phyloP scores from a whole-genome alignment of 768 basidiomycete species.

The Melanogaster broomeanus region DNA sequence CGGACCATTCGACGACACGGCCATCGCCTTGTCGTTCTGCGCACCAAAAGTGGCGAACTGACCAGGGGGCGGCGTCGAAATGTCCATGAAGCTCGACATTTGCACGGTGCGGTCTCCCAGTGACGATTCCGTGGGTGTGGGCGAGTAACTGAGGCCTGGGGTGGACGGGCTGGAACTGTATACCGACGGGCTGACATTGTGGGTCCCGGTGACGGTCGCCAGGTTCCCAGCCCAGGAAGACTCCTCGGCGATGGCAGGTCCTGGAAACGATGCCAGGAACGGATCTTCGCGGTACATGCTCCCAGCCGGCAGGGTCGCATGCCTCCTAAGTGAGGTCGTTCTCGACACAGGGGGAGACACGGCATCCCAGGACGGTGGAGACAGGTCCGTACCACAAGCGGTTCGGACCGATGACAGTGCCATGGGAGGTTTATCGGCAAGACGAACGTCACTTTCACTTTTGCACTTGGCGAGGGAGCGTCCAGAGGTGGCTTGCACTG shows the following conservation, averaged over 20 bases:
- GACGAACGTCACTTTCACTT: constrained; percentile 47
- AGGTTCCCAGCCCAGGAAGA: background rate
- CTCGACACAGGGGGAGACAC: constrained; percentile 16
- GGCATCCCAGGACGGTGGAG: background rate
- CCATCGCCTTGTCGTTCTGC: constrained; percentile 38
- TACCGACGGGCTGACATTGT: constrained; percentile 25
- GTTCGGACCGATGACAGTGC: background rate
- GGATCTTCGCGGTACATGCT: constrained; percentile 24
- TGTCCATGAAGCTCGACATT: constrained; percentile 54
- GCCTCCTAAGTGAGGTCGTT: constrained; percentile 37
- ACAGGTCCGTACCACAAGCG: constrained; percentile 1
- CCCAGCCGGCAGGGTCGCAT: constrained; percentile 44
- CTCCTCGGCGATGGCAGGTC: background rate
- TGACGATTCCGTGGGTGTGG: constrained; percentile 59
- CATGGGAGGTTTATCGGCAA: constrained; percentile 1
- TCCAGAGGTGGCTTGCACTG: constrained; percentile 31
- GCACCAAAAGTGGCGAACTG: constrained; percentile 38
- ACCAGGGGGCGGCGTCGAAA: constrained; percentile 34
- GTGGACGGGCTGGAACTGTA: constrained; percentile 47
- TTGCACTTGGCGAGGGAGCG: constrained; percentile 50
- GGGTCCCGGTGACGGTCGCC: background rate
- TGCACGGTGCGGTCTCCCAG: constrained; percentile 58
- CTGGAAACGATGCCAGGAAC: background rate
- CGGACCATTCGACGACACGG: constrained; percentile 15
- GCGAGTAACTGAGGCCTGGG: constrained; percentile 59